Evolutionary conservation across 129 eudicot species (phyloP), one percentile per base, ranked within the genome.

Genomic region (Flaveria ramosissima): DNA sequence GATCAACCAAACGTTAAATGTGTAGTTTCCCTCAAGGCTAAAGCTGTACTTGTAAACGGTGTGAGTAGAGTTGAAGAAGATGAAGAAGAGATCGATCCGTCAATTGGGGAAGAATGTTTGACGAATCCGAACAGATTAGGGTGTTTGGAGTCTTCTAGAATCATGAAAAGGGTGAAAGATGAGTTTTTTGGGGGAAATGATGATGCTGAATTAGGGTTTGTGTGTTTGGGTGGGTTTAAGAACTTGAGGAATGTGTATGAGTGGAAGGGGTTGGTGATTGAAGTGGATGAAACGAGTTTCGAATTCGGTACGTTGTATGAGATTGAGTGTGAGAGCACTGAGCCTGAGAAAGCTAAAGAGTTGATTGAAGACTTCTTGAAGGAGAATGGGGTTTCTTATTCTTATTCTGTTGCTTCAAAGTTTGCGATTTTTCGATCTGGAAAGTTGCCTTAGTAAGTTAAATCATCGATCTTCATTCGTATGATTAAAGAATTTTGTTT

Each of bases 61-160:
- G 87, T 94, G 14, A 94, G 98, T 71, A 78, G 97, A 15, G 97
- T 91, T 9, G 93, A 87, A 85, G 98, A 91, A 47, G 97, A 94
- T 51, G 98, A 91, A 83, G 98, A 94, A 70, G 93, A 94, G 20
- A 20, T 94, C 32, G 92, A 91, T 60, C 86, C 89, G 1, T 23
- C 41, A 11, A 26, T 83, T 6, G 97, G 90, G 17, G 78, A 81
- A 15, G 80, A 67, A 9, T 87, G 92, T 10, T 64, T 82, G n/a
- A 64, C 81, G 12, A 80, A 91, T 26, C 96, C 96, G 7, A 67
- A 20, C 7, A 74, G 53, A 39, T 81, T 94, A 3, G 74, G 73
- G n/a, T 78, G 1, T 12, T 73, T 74, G 10, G 90, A 84, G 16
- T 76, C 73, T 36, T 75, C 83, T 6, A 87, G 97, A 83, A 77